Evolutionary conservation across 2,329 filamentous ascomycete genomes (phyloP).

Genomic region (Colletotrichum incanum): DNA sequence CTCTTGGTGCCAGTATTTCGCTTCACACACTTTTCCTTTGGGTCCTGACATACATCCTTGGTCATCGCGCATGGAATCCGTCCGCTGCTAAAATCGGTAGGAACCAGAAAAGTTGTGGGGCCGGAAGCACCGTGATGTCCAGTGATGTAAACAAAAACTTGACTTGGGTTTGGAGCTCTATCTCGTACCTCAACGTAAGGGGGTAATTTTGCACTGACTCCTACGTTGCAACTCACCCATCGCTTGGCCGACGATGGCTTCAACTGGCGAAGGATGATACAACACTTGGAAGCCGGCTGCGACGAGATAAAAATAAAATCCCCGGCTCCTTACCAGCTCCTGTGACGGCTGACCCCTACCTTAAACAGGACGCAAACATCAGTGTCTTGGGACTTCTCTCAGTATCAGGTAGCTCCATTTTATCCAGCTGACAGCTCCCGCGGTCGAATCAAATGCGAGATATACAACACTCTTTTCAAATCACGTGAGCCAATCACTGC

Average conservation of each 20-base stretch:
- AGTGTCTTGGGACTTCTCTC: background rate
- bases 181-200: background rate
- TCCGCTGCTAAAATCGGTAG: background rate
- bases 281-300: background rate
- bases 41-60: background rate
- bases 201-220: background rate
- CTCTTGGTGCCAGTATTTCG: background rate
- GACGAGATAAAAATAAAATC: background rate
- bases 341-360: background rate
- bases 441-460: background rate
- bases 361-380: background rate
- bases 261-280: background rate
- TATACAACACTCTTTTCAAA: background rate
- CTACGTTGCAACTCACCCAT: background rate
- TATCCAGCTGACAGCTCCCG: slow-evolving; percentile 14
- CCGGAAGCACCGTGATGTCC: background rate
- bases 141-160: background rate
- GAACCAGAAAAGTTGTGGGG: background rate
- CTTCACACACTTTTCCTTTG: background rate
- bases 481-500: slow-evolving; percentile 16
- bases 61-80: background rate
- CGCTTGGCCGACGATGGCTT: background rate
- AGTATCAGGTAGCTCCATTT: slow-evolving; percentile 10
- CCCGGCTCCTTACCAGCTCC: background rate
- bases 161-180: background rate